Evolutionary conservation across 1,139 yeast genomes (phyloP).

Genomic region (Ogataea hybrid): DNA sequence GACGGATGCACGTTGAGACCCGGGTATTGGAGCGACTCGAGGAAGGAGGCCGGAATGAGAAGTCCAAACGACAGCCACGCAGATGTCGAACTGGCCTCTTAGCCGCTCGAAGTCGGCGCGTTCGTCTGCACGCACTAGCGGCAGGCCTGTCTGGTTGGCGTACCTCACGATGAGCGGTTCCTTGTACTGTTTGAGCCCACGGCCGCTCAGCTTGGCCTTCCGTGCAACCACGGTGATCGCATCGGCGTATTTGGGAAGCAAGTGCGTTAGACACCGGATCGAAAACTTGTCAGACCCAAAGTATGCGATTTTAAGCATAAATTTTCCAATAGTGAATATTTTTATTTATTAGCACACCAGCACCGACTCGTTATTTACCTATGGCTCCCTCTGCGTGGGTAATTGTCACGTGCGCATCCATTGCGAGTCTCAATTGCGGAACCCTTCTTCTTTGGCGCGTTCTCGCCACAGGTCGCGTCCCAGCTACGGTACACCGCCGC

Average conservation of each 20-base stretch:
- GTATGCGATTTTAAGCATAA: slow-evolving; percentile 35
- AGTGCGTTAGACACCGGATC: slow-evolving; percentile 49
- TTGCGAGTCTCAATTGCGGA: slow-evolving; percentile 37
- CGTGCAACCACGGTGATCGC: slow-evolving; percentile 65
- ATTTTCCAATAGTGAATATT: neutral
- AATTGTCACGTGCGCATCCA: slow-evolving; percentile 15
- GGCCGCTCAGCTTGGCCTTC: slow-evolving; percentile 68
- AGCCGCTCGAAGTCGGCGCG: slow-evolving; percentile 46
- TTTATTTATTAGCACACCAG: neutral
- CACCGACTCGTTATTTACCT: neutral
- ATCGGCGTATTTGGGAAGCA: slow-evolving; percentile 39
- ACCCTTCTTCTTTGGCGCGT: slow-evolving; percentile 54
- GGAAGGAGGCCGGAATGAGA: slow-evolving; percentile 64
- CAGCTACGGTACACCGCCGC: slow-evolving; percentile 49
- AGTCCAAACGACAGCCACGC: slow-evolving; percentile 88
- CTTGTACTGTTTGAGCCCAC: slow-evolving; percentile 46
- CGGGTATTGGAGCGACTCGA: slow-evolving; percentile 50
- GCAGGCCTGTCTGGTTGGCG: slow-evolving; percentile 37
- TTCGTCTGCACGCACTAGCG: slow-evolving; percentile 59
- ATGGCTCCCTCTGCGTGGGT: slow-evolving; percentile 3
- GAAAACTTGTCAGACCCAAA: slow-evolving; percentile 86
- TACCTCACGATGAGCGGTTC: slow-evolving; percentile 57
- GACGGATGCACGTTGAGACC: slow-evolving; percentile 95
- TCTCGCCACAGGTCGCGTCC: slow-evolving; percentile 56
- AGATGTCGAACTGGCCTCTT: slow-evolving; percentile 48